Base-by-base conservation (phyloP, 202 grass and related monocot species). In the Zizania palustris region DNA sequence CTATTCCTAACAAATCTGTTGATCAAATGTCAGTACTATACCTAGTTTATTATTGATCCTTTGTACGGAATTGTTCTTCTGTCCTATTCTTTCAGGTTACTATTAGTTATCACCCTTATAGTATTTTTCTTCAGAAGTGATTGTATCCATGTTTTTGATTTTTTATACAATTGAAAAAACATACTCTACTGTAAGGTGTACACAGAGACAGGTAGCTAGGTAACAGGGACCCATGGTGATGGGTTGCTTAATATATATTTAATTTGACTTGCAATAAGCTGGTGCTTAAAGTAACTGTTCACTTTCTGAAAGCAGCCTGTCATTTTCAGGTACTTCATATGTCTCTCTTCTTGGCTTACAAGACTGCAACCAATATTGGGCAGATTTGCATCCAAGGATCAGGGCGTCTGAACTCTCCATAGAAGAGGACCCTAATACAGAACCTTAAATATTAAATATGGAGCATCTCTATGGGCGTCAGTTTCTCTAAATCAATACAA, bases 281-380 rank as follows among this genome's bases (percentile, higher is more conserved):
- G 5, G 9, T 48, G 15, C 41, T 48, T 10, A 37, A 57, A 62
- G 22, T 42, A 75, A 35, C 37, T 76, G 45, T 51, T 64, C 45
- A 16, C 45, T 51, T 51, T 69, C n/a, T 36, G 11, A 7, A 15
- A 69, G 45, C 67, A 51, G 34, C 5, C 14, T 40, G 49, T 72
- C 46, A 53, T 54, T 71, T 71, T 71, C 46, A 71, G 28, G 40
- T 35, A 22, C 20, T 45, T 45, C 10, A 60, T 5, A 42, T 61
- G 9, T 74, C 41, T 60, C 15, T 45, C 22, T 50, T 40, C 44
- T 50, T 22, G 59, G 10, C 34, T 77, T 22, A 22, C 18, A 77
- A 43, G 46, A 40, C 21, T 33, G 18, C 7, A 77, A 20, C 45
- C 16, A 66, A 28, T 28, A 28, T 28, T 28, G 28, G 28, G 28